These are phyloP conservation scores for Pseudomicrostroma phylloplanum DNA, from an alignment of 1,284 basidiomycete species.

Conservation along the genomic window DNA sequence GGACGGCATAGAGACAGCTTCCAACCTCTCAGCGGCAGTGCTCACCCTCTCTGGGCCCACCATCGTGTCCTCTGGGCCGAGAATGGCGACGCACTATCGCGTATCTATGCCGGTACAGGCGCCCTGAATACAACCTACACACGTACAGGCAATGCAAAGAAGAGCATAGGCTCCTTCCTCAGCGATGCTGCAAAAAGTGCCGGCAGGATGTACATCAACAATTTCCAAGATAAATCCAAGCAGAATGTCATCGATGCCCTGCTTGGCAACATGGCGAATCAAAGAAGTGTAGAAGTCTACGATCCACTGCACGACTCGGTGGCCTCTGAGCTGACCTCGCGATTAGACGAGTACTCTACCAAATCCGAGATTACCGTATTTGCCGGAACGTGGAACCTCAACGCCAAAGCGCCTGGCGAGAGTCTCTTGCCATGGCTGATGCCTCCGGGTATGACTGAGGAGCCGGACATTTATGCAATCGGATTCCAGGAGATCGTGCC, in stretches of 20 bases:
- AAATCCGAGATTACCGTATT: conserved; percentile 69
- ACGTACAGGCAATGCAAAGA: conserved; percentile 69
- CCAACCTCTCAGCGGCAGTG: conserved; percentile 17
- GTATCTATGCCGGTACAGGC: conserved; percentile 94
- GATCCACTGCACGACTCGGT: conserved; percentile 85
- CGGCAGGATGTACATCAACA: conserved; percentile 79
- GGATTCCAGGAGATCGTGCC: conserved; percentile 98
- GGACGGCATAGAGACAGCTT: conserved; percentile 18
- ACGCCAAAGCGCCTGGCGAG: conserved; percentile 74
- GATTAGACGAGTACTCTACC: conserved; percentile 77
- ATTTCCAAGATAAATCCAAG: conserved; percentile 92
- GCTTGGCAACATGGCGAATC: conserved; percentile 81
- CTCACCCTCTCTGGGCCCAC: conserved; percentile 65
- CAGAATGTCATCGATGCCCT: conserved; percentile 93
- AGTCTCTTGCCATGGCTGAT: conserved; percentile 84
- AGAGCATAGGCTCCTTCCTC: conserved; percentile 60
- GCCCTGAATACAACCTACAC: conserved; percentile 93
- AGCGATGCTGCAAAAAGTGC: conserved; percentile 91
- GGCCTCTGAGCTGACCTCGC: conserved; percentile 56
- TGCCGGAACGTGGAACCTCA: conserved; percentile 91
- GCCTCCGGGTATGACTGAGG: conserved; percentile 54
- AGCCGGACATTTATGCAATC: conserved; percentile 49
- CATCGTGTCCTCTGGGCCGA: conserved; percentile 88
- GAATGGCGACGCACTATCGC: conserved; percentile 51
- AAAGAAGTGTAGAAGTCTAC: conserved; percentile 80